Conservation (phyloP, 129 eudicot genomes). For the Arctium minus region DNA sequence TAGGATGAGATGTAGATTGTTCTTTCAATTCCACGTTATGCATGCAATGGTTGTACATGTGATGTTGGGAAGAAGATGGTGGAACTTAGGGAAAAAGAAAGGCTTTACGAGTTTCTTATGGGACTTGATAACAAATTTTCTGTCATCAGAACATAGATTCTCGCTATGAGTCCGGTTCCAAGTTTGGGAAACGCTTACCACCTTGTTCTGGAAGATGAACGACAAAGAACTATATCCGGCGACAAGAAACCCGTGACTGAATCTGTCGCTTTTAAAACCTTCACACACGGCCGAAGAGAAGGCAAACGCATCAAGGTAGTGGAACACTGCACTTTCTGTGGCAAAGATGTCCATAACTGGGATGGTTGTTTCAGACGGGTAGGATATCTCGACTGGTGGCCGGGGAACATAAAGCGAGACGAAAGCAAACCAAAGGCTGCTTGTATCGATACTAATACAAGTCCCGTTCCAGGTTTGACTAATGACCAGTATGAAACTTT, state of each 20-base stretch:
- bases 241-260: background rate
- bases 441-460: background rate
- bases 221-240: background rate
- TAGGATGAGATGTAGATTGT: background rate
- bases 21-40: background rate
- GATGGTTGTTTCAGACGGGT: background rate
- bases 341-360: background rate
- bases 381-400: background rate
- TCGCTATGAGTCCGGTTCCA: background rate
- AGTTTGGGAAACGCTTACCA: background rate
- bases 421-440: background rate
- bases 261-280: background rate
- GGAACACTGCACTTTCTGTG: background rate
- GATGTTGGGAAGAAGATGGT: background rate
- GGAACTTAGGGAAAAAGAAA: background rate
- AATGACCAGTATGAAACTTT: background rate
- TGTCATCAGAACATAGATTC: background rate
- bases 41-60: background rate
- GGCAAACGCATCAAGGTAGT: background rate
- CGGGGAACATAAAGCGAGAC: background rate
- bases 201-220: background rate
- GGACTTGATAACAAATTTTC: background rate
- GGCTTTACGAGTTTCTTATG: background rate
- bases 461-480: constrained; percentile 9
- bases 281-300: background rate